Evolutionary conservation across 163 green algal genomes (phyloP).

Genomic region (Scenedesmus sp.): DNA sequence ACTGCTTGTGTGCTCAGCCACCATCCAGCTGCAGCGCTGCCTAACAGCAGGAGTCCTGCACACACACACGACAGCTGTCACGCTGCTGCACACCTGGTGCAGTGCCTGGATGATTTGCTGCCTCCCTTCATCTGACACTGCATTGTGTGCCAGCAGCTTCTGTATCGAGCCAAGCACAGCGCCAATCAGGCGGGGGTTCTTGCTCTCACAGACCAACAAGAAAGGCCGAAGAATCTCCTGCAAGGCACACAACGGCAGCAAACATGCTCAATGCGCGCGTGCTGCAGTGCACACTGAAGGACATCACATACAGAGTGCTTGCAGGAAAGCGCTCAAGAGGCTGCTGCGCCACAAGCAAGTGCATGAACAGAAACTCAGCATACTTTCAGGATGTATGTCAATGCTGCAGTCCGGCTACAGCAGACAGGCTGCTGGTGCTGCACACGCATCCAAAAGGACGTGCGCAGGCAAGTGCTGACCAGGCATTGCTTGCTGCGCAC

Average conservation of each 20-base stretch:
- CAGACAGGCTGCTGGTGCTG: not conserved
- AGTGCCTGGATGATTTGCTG: constrained; percentile 67
- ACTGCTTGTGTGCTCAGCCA: not conserved
- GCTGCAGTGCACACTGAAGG: not conserved
- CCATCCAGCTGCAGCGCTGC: not conserved
- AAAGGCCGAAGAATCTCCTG: constrained; percentile 89
- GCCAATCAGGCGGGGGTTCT: constrained; percentile 75
- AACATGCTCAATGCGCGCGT: too few relatives aligned
- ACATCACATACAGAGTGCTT: not conserved
- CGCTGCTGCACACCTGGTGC: constrained; percentile 65
- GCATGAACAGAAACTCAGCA: not conserved
- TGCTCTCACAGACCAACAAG: constrained; percentile 81
- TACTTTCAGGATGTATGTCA: not conserved
- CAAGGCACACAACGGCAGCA: not conserved
- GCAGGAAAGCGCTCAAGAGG: not conserved
- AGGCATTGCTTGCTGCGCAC: too few relatives aligned
- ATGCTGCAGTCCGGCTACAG: not conserved
- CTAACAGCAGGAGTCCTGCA: not conserved
- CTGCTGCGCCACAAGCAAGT: not conserved
- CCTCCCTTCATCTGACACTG: constrained; percentile 65
- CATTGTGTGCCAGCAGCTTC: constrained; percentile 83
- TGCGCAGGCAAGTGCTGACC: too few relatives aligned
- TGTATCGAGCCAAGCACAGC: constrained; percentile 78
- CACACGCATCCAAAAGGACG: too few relatives aligned
- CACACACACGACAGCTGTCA: too few relatives aligned